Evolutionary conservation across 345 rosid genomes (phyloP).

Genomic region (Citropsis articulata): DNA sequence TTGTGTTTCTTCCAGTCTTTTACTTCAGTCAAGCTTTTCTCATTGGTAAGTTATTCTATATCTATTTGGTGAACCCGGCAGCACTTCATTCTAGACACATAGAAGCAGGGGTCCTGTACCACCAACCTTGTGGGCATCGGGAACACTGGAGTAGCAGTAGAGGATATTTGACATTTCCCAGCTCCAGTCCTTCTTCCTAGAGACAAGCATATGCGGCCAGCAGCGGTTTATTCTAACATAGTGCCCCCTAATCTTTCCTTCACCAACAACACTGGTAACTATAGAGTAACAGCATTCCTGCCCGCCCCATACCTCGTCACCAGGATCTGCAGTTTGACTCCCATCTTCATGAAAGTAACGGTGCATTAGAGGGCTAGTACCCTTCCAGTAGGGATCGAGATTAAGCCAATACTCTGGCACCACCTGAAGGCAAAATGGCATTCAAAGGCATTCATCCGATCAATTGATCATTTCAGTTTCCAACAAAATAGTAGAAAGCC

Average conservation of each 20-base stretch:
- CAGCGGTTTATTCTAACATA: constrained; percentile 54
- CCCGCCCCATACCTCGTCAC: constrained; percentile 61
- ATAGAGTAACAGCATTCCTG: constrained; percentile 55
- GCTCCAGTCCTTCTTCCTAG: too few relatives aligned
- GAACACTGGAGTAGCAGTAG: too few relatives aligned
- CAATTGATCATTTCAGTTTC: too few relatives aligned
- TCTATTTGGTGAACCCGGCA: not conserved
- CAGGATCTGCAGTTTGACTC: constrained; percentile 60
- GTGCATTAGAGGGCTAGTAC: constrained; percentile 44
- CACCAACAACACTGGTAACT: constrained; percentile 39
- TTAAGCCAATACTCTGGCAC: constrained; percentile 60
- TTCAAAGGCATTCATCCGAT: not conserved
- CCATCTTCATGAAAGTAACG: constrained; percentile 62
- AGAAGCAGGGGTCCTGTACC: constrained; percentile 46
- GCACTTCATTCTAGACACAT: not conserved
- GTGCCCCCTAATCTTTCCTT: constrained; percentile 26
- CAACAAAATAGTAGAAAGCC: too few relatives aligned
- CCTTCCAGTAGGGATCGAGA: constrained; percentile 60
- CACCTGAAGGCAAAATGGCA: constrained; percentile 26
- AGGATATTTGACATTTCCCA: too few relatives aligned
- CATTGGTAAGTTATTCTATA: too few relatives aligned
- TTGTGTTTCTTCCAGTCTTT: too few relatives aligned
- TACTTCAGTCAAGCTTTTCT: too few relatives aligned
- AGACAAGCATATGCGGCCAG: constrained; percentile 24
- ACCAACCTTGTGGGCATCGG: constrained; percentile 24